Conservation (phyloP, 805 yeast species). For the Nakazawaea molendinolei region DNA sequence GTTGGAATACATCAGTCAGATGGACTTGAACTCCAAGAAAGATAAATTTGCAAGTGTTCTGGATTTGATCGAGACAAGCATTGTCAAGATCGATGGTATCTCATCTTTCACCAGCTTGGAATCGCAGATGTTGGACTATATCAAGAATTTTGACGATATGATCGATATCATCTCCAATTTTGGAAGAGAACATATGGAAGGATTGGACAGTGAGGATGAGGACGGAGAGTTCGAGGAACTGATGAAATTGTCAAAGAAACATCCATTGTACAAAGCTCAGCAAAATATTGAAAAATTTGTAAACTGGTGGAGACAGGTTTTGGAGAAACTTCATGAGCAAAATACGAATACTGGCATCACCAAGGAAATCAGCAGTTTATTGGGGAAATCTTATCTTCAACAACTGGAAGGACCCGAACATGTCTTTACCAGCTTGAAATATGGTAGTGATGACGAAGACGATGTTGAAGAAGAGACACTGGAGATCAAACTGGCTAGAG, state of each 20-base stretch:
- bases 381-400: constrained; percentile 59
- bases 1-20: constrained; percentile 45
- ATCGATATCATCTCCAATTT: constrained; percentile 62
- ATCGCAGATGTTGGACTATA: constrained; percentile 36
- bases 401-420: constrained; percentile 58
- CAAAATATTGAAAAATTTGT: constrained; percentile 36
- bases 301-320: constrained; percentile 49
- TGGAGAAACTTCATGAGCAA: constrained; percentile 24
- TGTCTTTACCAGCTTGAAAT: constrained; percentile 48
- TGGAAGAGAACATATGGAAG: constrained; percentile 53
- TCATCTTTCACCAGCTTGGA: constrained; percentile 23
- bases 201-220: constrained; percentile 52
- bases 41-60: constrained; percentile 30
- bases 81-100: constrained; percentile 38
- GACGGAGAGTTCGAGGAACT: constrained; percentile 27
- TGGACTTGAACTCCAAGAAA: constrained; percentile 33
- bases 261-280: constrained; percentile 46
- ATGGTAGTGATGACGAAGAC: constrained; percentile 47
- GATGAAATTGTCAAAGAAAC: constrained; percentile 36
- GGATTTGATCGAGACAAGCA: constrained; percentile 37
- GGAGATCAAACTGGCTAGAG: constrained; percentile 36
- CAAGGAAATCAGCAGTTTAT: constrained; percentile 34
- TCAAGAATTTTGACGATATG: constrained; percentile 59
- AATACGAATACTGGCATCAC: not conserved
- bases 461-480: constrained; percentile 26